Evolutionary conservation across 2,329 filamentous ascomycete genomes (phyloP), one percentile per base, ranked within the genome.

Genomic region (Cordyceps militaris): DNA sequence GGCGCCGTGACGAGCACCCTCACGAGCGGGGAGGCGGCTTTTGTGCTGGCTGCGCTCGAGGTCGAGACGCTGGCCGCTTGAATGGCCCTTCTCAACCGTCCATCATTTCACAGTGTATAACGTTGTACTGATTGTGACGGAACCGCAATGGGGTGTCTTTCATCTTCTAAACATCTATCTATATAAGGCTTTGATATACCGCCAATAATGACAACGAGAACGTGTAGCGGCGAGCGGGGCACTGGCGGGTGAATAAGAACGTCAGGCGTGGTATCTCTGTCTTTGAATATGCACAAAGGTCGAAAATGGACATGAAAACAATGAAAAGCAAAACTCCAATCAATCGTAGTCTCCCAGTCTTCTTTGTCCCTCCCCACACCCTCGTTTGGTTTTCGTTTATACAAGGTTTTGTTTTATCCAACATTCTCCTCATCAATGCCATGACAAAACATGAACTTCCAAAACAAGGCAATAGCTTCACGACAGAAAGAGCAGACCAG

Each of bases 41-140:
- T 71, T 58, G 56, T 74, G 3, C 61, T 75, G 38, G 71, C 73
- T 0, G 70, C 71, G 0, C 59, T 75, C 9, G 73, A 75, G 58
- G 65, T 65, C 2, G 72, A 75, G 34, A 55, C 34, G 44, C 44
- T 56, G 19, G 19, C 26, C 26, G 21, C 40, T 4, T 46, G 19
- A 46, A 9, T 3, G 4, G 14, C 7, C 13, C 4, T 10, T 19
- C 21, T 16, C 26, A 19, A 13, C 9, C 16, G 6, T 21, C 9
- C 21, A 16, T 21, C 9, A 6, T n/a, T 19, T 21, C 34, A 38
- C 34, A 38, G n/a, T 42, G 5, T 21, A 43, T 19, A 47, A 10
- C 4, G 6, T n/a, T 19, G 4, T 47, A 42, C 19, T 6, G 21
- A 28, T 28, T 40, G 21, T 42, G 34, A 10, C 10, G 9, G n/a